Evolutionary conservation across 768 basidiomycete genomes (phyloP).

Genomic region (Glaciozyma martinii): DNA sequence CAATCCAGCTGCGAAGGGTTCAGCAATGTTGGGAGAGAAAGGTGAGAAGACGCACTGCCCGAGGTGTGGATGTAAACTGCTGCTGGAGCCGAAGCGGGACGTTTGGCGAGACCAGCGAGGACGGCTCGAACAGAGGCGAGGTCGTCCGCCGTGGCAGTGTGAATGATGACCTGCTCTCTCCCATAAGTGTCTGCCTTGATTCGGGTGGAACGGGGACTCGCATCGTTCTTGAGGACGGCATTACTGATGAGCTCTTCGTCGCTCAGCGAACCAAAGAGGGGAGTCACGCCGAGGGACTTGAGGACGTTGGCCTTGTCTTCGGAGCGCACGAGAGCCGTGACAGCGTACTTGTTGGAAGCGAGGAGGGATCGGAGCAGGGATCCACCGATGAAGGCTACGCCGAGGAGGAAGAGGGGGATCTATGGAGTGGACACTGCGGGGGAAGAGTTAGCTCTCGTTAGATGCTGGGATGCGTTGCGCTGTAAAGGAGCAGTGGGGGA

Average conservation of each 20-base stretch:
- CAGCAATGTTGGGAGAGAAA: not conserved
- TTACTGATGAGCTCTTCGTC: conserved; percentile 15
- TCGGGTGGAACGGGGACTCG: not conserved
- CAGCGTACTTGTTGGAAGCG: conserved; percentile 8
- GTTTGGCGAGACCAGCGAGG: conserved; percentile 21
- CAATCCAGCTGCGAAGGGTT: not conserved
- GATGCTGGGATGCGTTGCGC: too few species aligned
- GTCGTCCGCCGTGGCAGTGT: conserved; percentile 30
- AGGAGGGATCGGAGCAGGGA: conserved; percentile 13
- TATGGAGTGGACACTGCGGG: not conserved
- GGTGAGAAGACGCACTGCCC: conserved; percentile 8
- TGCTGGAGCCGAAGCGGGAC: not conserved
- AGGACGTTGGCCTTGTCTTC: conserved; percentile 18
- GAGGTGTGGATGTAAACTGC: conserved; percentile 31
- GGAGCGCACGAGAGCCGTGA: conserved; percentile 13
- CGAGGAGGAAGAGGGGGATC: conserved; percentile 18
- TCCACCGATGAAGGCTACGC: conserved; percentile 28
- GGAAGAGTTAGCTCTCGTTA: too few species aligned
- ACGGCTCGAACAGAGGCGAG: conserved; percentile 22
- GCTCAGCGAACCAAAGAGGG: conserved; percentile 14
- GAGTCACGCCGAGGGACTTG: conserved; percentile 13
- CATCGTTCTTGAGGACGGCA: conserved; percentile 15
- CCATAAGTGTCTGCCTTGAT: too few species aligned
- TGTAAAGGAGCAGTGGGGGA: too few species aligned
- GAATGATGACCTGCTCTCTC: conserved; percentile 17